Conservation (phyloP, 768 basidiomycete genomes). For the Guyanaporus albipodus region DNA sequence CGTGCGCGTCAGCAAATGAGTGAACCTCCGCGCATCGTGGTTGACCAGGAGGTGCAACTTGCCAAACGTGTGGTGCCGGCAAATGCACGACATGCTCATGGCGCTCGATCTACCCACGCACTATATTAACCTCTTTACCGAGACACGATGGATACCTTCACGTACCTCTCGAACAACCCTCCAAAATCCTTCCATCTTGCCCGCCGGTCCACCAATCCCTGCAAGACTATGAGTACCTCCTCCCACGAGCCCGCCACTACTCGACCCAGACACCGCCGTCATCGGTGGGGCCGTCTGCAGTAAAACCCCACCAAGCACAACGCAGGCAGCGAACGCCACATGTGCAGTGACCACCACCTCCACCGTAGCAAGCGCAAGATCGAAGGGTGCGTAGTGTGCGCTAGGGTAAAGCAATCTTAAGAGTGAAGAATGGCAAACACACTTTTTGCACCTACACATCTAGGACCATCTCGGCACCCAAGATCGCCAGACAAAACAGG, state of each 20-base stretch:
- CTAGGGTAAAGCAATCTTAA: slow-evolving; percentile 17
- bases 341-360: slow-evolving; percentile 77
- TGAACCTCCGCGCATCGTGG: slow-evolving; percentile 8
- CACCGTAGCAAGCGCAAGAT: slow-evolving; percentile 77
- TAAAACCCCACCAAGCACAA: slow-evolving; percentile 79
- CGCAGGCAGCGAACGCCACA: slow-evolving; percentile 80
- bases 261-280: slow-evolving; percentile 8
- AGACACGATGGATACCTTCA: slow-evolving; percentile 6
- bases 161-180: slow-evolving; percentile 77
- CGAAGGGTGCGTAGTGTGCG: slow-evolving; percentile 63
- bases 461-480: slow-evolving; percentile 49
- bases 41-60: slow-evolving; percentile 53
- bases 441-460: slow-evolving; percentile 48
- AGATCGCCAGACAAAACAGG: slow-evolving; percentile 50
- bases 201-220: slow-evolving; percentile 32
- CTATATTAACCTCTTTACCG: neutral
- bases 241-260: slow-evolving; percentile 11
- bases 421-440: neutral
- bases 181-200: slow-evolving; percentile 78
- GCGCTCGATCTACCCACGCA: slow-evolving; percentile 59
- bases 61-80: slow-evolving; percentile 86
- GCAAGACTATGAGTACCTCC: neutral
- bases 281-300: slow-evolving; percentile 81
- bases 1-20: neutral
- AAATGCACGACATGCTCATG: slow-evolving; percentile 83